These are phyloP conservation scores for Tetrapisispora iriomotensis DNA, from an alignment of 805 yeast species.

Conservation along the genomic window DNA sequence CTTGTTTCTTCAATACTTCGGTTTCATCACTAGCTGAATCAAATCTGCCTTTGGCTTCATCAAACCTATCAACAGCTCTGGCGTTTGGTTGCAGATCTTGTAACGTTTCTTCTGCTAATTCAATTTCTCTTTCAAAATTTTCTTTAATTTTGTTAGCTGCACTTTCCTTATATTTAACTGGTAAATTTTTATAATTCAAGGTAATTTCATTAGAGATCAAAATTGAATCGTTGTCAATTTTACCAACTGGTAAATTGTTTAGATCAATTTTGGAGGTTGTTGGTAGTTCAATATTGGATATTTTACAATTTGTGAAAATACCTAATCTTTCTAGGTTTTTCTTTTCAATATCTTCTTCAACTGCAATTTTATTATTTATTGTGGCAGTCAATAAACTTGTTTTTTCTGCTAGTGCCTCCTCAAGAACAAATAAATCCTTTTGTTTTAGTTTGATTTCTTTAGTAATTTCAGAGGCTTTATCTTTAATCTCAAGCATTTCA, in stretches of 20 bases:
- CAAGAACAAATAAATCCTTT: constrained; percentile 32
- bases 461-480: constrained; percentile 31
- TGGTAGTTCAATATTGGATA: constrained; percentile 60
- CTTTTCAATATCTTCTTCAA: constrained; percentile 47
- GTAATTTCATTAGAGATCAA: constrained; percentile 39
- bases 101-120: constrained; percentile 28
- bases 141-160: constrained; percentile 21
- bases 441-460: constrained; percentile 34
- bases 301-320: constrained; percentile 60
- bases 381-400: constrained; percentile 18
- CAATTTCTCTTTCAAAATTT: constrained; percentile 33
- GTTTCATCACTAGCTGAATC: constrained; percentile 57
- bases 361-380: constrained; percentile 30
- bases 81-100: constrained; percentile 60
- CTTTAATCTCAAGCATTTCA: constrained; percentile 7
- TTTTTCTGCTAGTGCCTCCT: constrained; percentile 39
- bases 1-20: constrained; percentile 48
- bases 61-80: constrained; percentile 67
- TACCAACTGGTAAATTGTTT: constrained; percentile 52
- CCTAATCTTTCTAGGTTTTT: constrained; percentile 46
- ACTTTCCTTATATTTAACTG: constrained; percentile 34
- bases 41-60: constrained; percentile 53
- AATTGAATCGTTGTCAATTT: constrained; percentile 32
- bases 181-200: constrained; percentile 44
- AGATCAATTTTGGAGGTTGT: constrained; percentile 45